Evolutionary conservation across 345 rosid species (phyloP).

Genomic region (Linum trigynum): DNA sequence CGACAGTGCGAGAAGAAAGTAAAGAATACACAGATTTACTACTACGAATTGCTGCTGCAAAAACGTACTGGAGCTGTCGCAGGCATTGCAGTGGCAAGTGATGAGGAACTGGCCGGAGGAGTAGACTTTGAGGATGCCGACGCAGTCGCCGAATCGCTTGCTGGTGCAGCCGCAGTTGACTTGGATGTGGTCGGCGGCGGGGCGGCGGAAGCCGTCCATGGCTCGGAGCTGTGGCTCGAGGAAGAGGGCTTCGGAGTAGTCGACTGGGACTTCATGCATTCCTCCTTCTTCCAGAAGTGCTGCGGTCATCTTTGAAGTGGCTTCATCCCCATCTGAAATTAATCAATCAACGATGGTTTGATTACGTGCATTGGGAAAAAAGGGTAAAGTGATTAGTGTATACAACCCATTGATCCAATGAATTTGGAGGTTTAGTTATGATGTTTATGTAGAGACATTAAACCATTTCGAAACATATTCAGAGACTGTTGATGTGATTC

Average conservation of each 20-base stretch:
- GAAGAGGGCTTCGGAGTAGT: background rate
- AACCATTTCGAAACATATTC: no score
- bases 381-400: no score
- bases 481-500: no score
- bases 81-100: constrained; percentile 11
- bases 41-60: no score
- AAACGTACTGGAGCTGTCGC: constrained; percentile 12
- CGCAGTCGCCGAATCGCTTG: constrained; percentile 12
- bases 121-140: constrained; percentile 9
- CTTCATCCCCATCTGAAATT: background rate
- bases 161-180: constrained; percentile 23
- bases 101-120: constrained; percentile 14
- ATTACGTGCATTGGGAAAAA: no score
- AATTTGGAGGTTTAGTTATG: no score
- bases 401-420: no score
- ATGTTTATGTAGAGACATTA: no score
- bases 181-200: background rate
- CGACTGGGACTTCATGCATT: background rate
- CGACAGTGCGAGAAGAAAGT: no score
- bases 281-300: background rate
- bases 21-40: no score
- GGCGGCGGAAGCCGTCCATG: background rate
- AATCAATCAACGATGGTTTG: no score
- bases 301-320: background rate
- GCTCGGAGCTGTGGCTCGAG: background rate